Evolutionary conservation across 768 basidiomycete genomes (phyloP), one percentile per base, ranked within the genome.

Genomic region (Tricholoma sp.): DNA sequence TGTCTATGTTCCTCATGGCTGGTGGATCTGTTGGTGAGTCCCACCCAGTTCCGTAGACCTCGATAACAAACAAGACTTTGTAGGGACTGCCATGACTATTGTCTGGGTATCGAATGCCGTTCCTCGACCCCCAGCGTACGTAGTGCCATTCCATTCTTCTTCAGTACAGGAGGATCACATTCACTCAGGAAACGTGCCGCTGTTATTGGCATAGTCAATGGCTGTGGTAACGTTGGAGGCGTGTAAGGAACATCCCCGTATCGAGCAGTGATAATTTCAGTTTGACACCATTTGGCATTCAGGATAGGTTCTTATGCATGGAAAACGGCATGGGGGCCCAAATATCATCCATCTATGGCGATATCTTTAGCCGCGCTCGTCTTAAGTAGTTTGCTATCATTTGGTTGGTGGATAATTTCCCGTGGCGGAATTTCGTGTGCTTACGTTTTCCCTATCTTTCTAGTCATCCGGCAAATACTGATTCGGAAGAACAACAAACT

Each of bases 101-200:
- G 83, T 85, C 1, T 87, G 86, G 85, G 79, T 85, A 6, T 78
- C 83, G 0, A 86, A 84, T 59, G 73, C 78, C 1, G 67, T 86
- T 37, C 80, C 83, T 14, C 76, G 85, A 3, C 85, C 85, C 31
- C 84, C 84, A 2, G 78, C 82, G 60, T 83, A 76, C 59, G 63
- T 54, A 10, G 7, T 3, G 19, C 14, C 8, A 45, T 37, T 19
- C 14, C 18, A 16, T 22, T 27, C 12, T 6, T 3, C 47, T 6
- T 29, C 35, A 4, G 19, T 24, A 49, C 19, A 27, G 9, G 1
- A 9, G 41, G 16, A 12, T 24, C 21, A 49, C 24, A 50, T 19
- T 35, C 56, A 32, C 10, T 35, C 45, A 79, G 77, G 16, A 79
- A 79, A 67, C 73, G 77, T 21, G 76, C 77, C 12, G 85, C 79